A percentile compares a stretch with the other conserved stretches of the same genome.
These are phyloP conservation scores for Mollisiaceae sp. DNA, from an alignment of 2,329 filamentous ascomycete species.

Conservation along the genomic window DNA sequence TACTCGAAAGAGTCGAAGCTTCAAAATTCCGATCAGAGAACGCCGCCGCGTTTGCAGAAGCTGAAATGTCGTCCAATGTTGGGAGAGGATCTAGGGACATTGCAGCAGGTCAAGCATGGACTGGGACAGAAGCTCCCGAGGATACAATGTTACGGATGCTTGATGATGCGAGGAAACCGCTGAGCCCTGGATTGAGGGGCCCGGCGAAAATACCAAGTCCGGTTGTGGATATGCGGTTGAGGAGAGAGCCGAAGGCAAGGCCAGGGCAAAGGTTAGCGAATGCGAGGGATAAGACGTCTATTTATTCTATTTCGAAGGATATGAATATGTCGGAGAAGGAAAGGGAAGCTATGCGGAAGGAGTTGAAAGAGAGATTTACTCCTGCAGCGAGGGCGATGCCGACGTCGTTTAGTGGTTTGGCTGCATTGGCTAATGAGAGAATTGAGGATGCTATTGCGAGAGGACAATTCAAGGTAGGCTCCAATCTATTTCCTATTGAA, in stretches of 20 bases:
- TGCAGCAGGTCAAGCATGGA: slow-evolving; percentile 75
- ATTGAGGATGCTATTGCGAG: slow-evolving; percentile 94
- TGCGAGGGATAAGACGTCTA: slow-evolving; percentile 62
- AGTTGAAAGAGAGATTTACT: slow-evolving; percentile 81
- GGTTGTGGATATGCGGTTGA: slow-evolving; percentile 59
- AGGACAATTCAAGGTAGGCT: slow-evolving; percentile 73
- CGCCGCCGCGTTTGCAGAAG: slow-evolving; percentile 54
- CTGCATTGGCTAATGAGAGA: slow-evolving; percentile 83
- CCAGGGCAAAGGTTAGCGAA: slow-evolving; percentile 55
- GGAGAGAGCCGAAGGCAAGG: slow-evolving; percentile 46
- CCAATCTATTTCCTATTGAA: background rate
- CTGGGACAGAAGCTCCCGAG: slow-evolving; percentile 73
- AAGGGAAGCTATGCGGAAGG: slow-evolving; percentile 69
- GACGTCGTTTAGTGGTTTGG: slow-evolving; percentile 76
- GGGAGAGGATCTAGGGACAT: slow-evolving; percentile 71
- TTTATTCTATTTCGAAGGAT: slow-evolving; percentile 58
- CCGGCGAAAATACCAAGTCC: slow-evolving; percentile 50
- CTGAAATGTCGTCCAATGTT: slow-evolving; percentile 59
- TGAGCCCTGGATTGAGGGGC: slow-evolving; percentile 57
- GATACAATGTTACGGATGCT: slow-evolving; percentile 86
- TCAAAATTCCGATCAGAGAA: slow-evolving; percentile 59
- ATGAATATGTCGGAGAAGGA: slow-evolving; percentile 71
- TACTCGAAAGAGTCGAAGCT: slow-evolving; percentile 61
- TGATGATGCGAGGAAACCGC: slow-evolving; percentile 76
- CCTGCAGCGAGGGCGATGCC: slow-evolving; percentile 76